Evolutionary conservation across 352 stramenopile species (phyloP), one percentile per base, ranked within the genome.

Genomic region (Pythium folliculosum): DNA sequence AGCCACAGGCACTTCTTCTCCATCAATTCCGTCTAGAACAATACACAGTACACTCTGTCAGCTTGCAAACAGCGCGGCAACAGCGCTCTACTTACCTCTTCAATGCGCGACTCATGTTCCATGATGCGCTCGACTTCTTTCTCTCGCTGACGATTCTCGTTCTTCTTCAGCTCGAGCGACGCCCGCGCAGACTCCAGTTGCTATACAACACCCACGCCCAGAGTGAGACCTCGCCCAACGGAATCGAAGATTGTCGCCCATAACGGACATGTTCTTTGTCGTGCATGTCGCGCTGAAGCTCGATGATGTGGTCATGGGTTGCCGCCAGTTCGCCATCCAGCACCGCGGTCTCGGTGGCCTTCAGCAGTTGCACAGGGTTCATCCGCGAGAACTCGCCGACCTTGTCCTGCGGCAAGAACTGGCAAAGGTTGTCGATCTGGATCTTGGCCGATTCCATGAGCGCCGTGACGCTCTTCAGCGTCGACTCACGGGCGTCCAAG

Each of bases 351-450:
- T 96, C 84, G 13, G 89, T 96, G 3, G 87, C 87, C n/a, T 84
- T 84, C 2, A 96, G 71, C 45, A 96, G 73, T 69, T 77, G 74
- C 23, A 71, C 60, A 0, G 84, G 61, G 57, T 93, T 95, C 86
- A 96, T 94, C 35, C 84, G 78, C n/a, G 89, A 93, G 59, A 96
- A 96, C 69, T 96, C 87, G 56, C 89, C 87, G 19, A 96, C 97
- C 73, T 97, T 97, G 70, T 99, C 97, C 75, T 99, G 97, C 2
- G 98, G 98, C 23, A 99, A 73, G 68, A 99, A 99, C 50, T 98
- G 98, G 64, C 97, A 99, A 37, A 99, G 81, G 70, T 99, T 99
- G 76, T 99, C 94, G 71, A 99, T 97, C 65, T 98, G 86, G 65
- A 99, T 99, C 40, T 95, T 86, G n/a, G 92, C 78, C 17, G 78